These are phyloP conservation scores for Lachnellula occidentalis DNA, from an alignment of 2,329 filamentous ascomycete genomes.

Conservation along the genomic window DNA sequence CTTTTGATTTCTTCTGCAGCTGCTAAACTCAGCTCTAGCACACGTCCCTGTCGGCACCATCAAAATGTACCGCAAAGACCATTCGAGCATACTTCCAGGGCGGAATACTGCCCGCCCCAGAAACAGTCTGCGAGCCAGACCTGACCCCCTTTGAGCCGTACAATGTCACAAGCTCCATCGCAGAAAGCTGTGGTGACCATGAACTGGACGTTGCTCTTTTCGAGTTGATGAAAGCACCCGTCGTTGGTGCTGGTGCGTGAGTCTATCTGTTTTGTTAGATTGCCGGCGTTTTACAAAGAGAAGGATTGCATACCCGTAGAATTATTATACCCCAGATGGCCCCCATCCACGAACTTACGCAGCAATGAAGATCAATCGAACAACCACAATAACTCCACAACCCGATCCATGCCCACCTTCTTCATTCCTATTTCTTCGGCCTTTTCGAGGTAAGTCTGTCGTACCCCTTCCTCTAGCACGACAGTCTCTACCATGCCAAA, in stretches of 20 bases:
- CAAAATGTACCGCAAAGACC: conserved; percentile 31
- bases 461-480: conserved; percentile 15
- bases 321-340: neutral
- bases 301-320: neutral
- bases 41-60: conserved; percentile 36
- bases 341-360: neutral
- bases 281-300: neutral
- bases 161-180: neutral
- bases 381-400: conserved; percentile 23
- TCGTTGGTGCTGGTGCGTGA: neutral
- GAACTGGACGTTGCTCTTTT: conserved; percentile 6
- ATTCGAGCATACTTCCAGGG: conserved; percentile 37
- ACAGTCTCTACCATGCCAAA: conserved; percentile 13
- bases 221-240: conserved; percentile 9
- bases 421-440: neutral
- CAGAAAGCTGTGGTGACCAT: neutral
- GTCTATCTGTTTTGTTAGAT: neutral
- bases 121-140: conserved; percentile 43
- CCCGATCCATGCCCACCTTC: conserved; percentile 11
- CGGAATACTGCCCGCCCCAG: conserved; percentile 38
- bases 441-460: conserved; percentile 21
- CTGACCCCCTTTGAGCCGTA: conserved; percentile 35
- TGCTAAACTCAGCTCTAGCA: conserved; percentile 35
- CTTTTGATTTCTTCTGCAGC: neutral
- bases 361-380: conserved; percentile 6